These are phyloP conservation scores for Tricholoma furcatifolium DNA, from an alignment of 768 basidiomycete genomes.

Conservation along the genomic window DNA sequence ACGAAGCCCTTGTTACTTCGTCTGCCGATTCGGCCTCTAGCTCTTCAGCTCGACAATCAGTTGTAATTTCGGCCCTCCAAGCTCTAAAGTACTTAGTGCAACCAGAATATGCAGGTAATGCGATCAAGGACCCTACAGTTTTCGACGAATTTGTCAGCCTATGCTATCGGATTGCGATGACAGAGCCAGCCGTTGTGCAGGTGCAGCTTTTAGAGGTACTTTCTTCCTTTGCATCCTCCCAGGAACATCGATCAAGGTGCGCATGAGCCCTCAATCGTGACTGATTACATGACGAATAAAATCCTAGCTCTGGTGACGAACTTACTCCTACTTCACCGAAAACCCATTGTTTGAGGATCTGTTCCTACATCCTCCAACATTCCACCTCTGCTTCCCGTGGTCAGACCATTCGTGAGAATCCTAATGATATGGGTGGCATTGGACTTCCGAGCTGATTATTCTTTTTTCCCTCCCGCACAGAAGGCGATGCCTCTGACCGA, in stretches of 20 bases:
- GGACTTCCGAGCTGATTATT: constrained; percentile 5
- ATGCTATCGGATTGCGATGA: constrained; percentile 88
- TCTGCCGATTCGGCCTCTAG: constrained; percentile 55
- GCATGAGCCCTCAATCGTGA: constrained; percentile 11
- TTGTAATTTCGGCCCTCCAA: constrained; percentile 64
- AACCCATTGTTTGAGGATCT: constrained; percentile 78
- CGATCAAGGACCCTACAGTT: constrained; percentile 74
- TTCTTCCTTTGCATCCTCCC: constrained; percentile 50
- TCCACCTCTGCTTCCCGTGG: constrained; percentile 57
- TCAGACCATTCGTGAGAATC: constrained; percentile 48
- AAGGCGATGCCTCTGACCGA: constrained; percentile 54
- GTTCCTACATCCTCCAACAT: constrained; percentile 76
- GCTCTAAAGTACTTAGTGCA: constrained; percentile 79
- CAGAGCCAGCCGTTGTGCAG: constrained; percentile 73
- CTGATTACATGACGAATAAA: neutral
- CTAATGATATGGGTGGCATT: neutral
- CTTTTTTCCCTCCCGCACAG: constrained; percentile 23
- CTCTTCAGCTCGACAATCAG: constrained; percentile 39
- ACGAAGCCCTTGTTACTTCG: constrained; percentile 75
- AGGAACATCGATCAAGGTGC: constrained; percentile 24
- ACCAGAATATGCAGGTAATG: constrained; percentile 78
- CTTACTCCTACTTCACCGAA: constrained; percentile 45
- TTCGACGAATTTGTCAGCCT: constrained; percentile 90
- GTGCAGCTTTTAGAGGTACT: constrained; percentile 71
- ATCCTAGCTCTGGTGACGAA: constrained; percentile 28